Percentiles rank a stretch among this genome's conserved stretches.
These are phyloP conservation scores for Camptophora hylomeconis DNA, from an alignment of 2,329 filamentous ascomycete genomes.

Conservation along the genomic window DNA sequence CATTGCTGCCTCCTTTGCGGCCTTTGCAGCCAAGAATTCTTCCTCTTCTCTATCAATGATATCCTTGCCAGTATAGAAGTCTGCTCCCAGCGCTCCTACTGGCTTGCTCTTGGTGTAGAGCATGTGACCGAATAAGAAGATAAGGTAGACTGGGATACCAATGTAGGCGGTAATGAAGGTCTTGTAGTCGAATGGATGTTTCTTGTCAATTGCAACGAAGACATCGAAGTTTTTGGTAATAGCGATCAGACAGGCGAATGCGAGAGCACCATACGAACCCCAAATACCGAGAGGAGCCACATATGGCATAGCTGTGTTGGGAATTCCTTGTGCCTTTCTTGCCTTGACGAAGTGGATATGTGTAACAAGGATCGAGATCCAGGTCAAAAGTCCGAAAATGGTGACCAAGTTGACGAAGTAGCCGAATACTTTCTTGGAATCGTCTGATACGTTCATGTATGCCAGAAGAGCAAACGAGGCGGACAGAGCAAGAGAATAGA, in stretches of 20 bases:
- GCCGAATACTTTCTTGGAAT: constrained; percentile 44
- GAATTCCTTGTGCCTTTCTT: constrained; percentile 46
- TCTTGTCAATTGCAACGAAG: constrained; percentile 40
- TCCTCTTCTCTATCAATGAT: constrained; percentile 61
- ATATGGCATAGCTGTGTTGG: constrained; percentile 46
- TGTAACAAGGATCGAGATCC: constrained; percentile 55
- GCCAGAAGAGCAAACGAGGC: constrained; percentile 52
- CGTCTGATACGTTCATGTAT: constrained; percentile 51
- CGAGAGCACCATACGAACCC: constrained; percentile 55
- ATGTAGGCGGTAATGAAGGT: constrained; percentile 67
- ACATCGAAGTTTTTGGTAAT: constrained; percentile 73
- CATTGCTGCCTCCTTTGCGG: constrained; percentile 31
- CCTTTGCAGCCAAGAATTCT: constrained; percentile 50
- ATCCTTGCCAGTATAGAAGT: constrained; percentile 62
- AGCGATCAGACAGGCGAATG: constrained; percentile 59
- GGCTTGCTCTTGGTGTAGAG: constrained; percentile 39
- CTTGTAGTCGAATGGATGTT: constrained; percentile 55
- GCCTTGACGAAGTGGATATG: constrained; percentile 55
- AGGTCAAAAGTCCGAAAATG: constrained; percentile 51
- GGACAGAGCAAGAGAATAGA: constrained; percentile 50
- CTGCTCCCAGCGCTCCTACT: constrained; percentile 45
- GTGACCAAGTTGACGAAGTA: constrained; percentile 58
- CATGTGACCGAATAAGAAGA: constrained; percentile 58
- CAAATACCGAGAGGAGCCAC: constrained; percentile 57
- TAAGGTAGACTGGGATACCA: constrained; percentile 62